These are phyloP conservation scores for Penicillium sp. DNA, from an alignment of 2,329 filamentous ascomycete species.

Conservation along the genomic window DNA sequence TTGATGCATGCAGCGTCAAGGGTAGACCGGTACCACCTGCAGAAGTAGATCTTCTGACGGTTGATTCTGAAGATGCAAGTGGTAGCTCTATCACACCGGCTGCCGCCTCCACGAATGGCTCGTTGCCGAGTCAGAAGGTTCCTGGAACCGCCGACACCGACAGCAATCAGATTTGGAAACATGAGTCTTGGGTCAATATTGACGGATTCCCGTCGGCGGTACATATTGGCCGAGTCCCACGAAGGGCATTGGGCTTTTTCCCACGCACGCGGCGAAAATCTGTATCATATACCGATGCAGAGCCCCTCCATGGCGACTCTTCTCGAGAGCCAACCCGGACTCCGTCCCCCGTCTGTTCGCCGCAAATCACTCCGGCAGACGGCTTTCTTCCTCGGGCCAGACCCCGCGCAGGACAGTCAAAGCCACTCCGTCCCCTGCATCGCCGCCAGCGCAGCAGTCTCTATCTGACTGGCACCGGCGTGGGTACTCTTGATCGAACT, in stretches of 20 bases:
- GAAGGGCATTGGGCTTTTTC: conserved; percentile 85
- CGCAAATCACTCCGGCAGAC: conserved; percentile 36
- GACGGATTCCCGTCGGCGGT: conserved; percentile 74
- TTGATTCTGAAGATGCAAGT: conserved; percentile 39
- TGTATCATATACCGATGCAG: conserved; percentile 65
- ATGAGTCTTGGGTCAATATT: conserved; percentile 87
- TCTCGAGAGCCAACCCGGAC: conserved; percentile 39
- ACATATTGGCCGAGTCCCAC: conserved; percentile 83
- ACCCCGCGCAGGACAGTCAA: conserved; percentile 39
- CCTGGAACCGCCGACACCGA: conserved; percentile 42
- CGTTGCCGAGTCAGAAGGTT: background rate
- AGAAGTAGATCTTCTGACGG: conserved; percentile 35
- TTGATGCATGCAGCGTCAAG: conserved; percentile 86
- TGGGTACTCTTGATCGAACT: conserved; percentile 76
- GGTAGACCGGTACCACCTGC: conserved; percentile 63
- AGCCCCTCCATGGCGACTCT: conserved; percentile 44
- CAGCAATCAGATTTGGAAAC: conserved; percentile 75
- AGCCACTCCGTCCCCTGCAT: conserved; percentile 44
- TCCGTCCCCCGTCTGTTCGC: conserved; percentile 35
- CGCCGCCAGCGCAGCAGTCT: conserved; percentile 49
- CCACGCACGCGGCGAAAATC: conserved; percentile 90
- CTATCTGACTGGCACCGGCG: conserved; percentile 83
- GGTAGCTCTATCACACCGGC: conserved; percentile 44
- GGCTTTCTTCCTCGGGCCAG: conserved; percentile 37
- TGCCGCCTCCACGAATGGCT: conserved; percentile 12